These are phyloP conservation scores for Aspergillus hortae DNA, from an alignment of 2,329 filamentous ascomycete genomes.

Conservation along the genomic window DNA sequence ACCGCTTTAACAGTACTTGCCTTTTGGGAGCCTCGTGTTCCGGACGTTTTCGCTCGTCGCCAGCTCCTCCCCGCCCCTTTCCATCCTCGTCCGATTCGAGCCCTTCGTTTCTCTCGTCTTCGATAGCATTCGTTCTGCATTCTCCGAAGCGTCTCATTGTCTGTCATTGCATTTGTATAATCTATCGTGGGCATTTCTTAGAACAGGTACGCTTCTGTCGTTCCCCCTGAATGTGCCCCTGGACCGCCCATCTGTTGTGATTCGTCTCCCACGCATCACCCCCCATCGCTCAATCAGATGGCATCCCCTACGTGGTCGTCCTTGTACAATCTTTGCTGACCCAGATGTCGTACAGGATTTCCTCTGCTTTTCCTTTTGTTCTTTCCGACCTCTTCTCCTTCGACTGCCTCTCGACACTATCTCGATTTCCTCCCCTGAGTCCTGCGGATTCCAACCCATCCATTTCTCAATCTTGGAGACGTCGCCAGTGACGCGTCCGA, in stretches of 20 bases:
- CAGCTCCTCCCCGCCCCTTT: slow-evolving; percentile 22
- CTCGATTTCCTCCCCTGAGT: slow-evolving; percentile 3
- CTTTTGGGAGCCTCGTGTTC: slow-evolving; percentile 25
- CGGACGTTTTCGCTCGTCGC: slow-evolving; percentile 25
- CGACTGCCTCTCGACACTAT: slow-evolving; percentile 16
- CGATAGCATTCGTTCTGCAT: slow-evolving; percentile 22
- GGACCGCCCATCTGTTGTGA: neutral
- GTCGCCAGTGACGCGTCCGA: slow-evolving; percentile 20
- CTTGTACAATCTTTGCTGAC: slow-evolving; percentile 24
- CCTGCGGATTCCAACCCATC: slow-evolving; percentile 7
- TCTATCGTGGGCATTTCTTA: slow-evolving; percentile 24
- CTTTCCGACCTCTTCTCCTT: slow-evolving; percentile 15
- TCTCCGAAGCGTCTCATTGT: slow-evolving; percentile 18
- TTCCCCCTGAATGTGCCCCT: slow-evolving; percentile 4
- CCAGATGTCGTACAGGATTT: slow-evolving; percentile 20
- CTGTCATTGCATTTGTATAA: slow-evolving; percentile 32
- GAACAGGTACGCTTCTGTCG: slow-evolving; percentile 25
- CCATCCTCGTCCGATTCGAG: slow-evolving; percentile 23
- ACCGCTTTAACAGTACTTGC: slow-evolving; percentile 23
- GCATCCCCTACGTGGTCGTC: slow-evolving; percentile 10
- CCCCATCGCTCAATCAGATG: slow-evolving; percentile 1
- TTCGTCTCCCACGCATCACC: neutral
- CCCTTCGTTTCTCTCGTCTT: slow-evolving; percentile 24
- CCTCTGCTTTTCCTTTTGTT: slow-evolving; percentile 16
- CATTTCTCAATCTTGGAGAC: slow-evolving; percentile 12